These are phyloP conservation scores for Geosmithia putterillii DNA, from an alignment of 2,329 filamentous ascomycete genomes.

Conservation along the genomic window DNA sequence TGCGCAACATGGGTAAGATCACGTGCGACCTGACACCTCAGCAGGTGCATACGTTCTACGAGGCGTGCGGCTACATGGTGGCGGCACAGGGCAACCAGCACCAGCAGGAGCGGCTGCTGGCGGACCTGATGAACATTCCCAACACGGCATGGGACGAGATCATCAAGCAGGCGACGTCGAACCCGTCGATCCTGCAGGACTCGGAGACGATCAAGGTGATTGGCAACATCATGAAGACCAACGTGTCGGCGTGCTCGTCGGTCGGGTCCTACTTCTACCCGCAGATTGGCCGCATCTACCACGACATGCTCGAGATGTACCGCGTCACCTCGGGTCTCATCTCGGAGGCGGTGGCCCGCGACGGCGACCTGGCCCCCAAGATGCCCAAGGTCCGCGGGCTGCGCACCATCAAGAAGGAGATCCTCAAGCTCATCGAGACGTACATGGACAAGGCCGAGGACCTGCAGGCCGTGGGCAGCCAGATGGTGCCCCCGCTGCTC, in stretches of 20 bases:
- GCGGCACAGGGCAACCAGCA: slow-evolving; percentile 92
- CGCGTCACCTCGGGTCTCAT: slow-evolving; percentile 93
- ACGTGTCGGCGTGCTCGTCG: slow-evolving; percentile 94
- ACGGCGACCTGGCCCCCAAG: slow-evolving; percentile 89
- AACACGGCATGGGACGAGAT: slow-evolving; percentile 95
- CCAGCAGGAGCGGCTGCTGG: slow-evolving; percentile 81
- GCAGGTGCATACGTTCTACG: slow-evolving; percentile 97
- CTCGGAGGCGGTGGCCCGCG: slow-evolving; percentile 76
- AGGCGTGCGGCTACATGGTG: slow-evolving; percentile 98
- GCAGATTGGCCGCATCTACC: slow-evolving; percentile 93
- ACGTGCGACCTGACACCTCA: slow-evolving; percentile 91
- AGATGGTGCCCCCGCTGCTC: slow-evolving; percentile 89
- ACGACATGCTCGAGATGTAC: slow-evolving; percentile 99
- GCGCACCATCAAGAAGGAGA: slow-evolving; percentile 98
- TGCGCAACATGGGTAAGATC: slow-evolving; percentile 89
- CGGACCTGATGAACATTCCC: slow-evolving; percentile 85
- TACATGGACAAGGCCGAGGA: slow-evolving; percentile 98
- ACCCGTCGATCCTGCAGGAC: slow-evolving; percentile 81
- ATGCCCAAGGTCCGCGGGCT: slow-evolving; percentile 93
- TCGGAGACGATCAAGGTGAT: slow-evolving; percentile 95
- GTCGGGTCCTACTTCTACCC: slow-evolving; percentile 97
- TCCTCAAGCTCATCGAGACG: slow-evolving; percentile 93
- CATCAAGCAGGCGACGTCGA: slow-evolving; percentile 73
- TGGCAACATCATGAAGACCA: slow-evolving; percentile 99
- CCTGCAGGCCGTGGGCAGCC: slow-evolving; percentile 79